These are phyloP conservation scores for Diaporthe batatas DNA, from an alignment of 2,329 filamentous ascomycete species.

Conservation along the genomic window DNA sequence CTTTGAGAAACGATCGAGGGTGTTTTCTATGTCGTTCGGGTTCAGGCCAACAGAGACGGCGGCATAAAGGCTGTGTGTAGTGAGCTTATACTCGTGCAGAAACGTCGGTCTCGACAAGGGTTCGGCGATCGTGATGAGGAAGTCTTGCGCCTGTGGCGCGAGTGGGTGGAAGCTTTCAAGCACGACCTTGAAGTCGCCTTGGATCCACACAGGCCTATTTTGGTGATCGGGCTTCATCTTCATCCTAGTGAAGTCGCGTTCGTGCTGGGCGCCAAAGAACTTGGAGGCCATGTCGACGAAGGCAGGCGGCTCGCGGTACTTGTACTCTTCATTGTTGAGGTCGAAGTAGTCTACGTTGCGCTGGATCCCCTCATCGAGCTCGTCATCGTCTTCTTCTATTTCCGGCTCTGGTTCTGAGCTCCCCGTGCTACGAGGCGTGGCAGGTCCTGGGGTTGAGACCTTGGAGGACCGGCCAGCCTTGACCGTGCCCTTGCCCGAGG, in stretches of 20 bases:
- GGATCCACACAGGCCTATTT: slow-evolving; percentile 93
- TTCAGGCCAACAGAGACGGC: slow-evolving; percentile 91
- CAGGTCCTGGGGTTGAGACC: slow-evolving; percentile 71
- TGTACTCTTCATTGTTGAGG: slow-evolving; percentile 61
- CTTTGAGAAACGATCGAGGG: slow-evolving; percentile 88
- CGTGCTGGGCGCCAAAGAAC: slow-evolving; percentile 55
- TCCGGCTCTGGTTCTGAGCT: slow-evolving; percentile 37
- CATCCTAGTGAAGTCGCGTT: slow-evolving; percentile 85
- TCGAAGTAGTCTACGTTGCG: slow-evolving; percentile 73
- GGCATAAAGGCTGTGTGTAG: slow-evolving; percentile 90
- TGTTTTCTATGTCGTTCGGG: slow-evolving; percentile 87
- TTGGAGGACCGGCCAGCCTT: slow-evolving; percentile 71
- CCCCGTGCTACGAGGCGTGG: slow-evolving; percentile 68
- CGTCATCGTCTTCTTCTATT: slow-evolving; percentile 64
- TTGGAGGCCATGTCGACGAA: slow-evolving; percentile 49
- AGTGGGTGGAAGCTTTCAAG: slow-evolving; percentile 92
- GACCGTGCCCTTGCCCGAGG: slow-evolving; percentile 59
- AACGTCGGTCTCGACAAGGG: slow-evolving; percentile 88
- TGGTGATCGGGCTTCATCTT: slow-evolving; percentile 88
- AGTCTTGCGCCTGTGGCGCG: slow-evolving; percentile 88
- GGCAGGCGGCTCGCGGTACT: slow-evolving; percentile 38
- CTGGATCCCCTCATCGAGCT: slow-evolving; percentile 66
- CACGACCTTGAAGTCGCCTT: slow-evolving; percentile 77
- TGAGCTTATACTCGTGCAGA: slow-evolving; percentile 92
- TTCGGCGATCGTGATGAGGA: slow-evolving; percentile 93